Evolutionary conservation across 2,329 filamentous ascomycete species (phyloP).

Genomic region (Hortaea werneckii): DNA sequence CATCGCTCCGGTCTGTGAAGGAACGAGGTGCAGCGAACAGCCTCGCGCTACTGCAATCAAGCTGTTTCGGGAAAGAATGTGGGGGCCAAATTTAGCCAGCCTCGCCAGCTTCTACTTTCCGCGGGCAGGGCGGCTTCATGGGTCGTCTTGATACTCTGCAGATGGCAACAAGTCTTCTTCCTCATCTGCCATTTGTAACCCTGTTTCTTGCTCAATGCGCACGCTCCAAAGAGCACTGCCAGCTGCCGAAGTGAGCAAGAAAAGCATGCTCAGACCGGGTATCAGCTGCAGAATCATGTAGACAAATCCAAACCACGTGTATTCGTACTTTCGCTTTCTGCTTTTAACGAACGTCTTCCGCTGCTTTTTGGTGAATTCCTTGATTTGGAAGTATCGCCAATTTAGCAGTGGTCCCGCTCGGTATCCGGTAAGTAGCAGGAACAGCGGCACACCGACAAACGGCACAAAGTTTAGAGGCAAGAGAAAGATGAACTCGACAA

Average conservation of each 20-base stretch:
- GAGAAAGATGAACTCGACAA: constrained; percentile 63
- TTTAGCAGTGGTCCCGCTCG: constrained; percentile 81
- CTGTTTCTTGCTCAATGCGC: constrained; percentile 56
- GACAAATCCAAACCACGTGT: constrained; percentile 85
- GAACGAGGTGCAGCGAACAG: neutral
- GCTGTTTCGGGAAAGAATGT: neutral
- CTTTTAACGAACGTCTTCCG: constrained; percentile 57
- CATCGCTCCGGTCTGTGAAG: neutral
- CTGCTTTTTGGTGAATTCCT: constrained; percentile 63
- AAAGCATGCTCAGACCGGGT: constrained; percentile 85
- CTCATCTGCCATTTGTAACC: constrained; percentile 2
- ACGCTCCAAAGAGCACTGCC: constrained; percentile 82
- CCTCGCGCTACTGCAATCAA: neutral
- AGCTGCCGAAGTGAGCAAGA: constrained; percentile 75
- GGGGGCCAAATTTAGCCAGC: neutral
- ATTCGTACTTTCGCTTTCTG: constrained; percentile 61
- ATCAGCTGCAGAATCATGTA: constrained; percentile 79
- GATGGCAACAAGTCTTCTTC: constrained; percentile 12
- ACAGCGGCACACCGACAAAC: constrained; percentile 70
- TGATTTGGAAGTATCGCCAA: constrained; percentile 79
- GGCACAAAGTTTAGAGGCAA: constrained; percentile 77
- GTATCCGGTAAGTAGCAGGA: constrained; percentile 79
- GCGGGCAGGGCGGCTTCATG: constrained; percentile 6
- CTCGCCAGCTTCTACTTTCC: too few species aligned
- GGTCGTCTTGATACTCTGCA: constrained; percentile 22